Evolutionary conservation across 805 yeast genomes (phyloP), one percentile per base, ranked within the genome.

Genomic region (Kodamaea leandrae): DNA sequence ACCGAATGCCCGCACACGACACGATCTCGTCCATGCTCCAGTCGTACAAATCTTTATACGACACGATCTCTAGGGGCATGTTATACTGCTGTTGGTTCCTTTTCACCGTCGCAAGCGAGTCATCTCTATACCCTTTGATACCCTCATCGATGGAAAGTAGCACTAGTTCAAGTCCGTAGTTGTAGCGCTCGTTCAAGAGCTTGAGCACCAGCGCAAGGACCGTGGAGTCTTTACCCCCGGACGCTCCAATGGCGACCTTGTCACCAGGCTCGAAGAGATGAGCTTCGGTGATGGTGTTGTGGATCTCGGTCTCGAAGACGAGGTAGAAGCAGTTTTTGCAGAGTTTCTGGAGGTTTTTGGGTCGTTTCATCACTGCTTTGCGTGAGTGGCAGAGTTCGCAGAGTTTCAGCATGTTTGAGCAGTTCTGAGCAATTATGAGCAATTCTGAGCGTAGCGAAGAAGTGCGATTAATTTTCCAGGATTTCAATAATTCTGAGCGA

Each of bases 1-100:
- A 88, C 58, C 96, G 74, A 26, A 86, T 83, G 5, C 98, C 98
- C 1, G 96, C 93, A 58, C 93, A 86, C 1, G 90, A 81, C 1
- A 93, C 99, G 38, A 93, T 88, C 54, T 88, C 95, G 68, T 93
- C 99, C 99, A 93, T 93, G 9, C 96, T 87, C 99, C 99, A 93
- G 55, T 90, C 82, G 60, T 93, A 93, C 10, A 93, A 69, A 21
- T 90, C 96, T 48, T 80, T 80, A 54, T 93, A 93, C 10, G 96
- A 85, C 4, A 93, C 81, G 42, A 87, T 83, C 53, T 82, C 83
- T 39, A 87, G 64, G 1, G 88, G 89, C 72, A 87, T 73, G n/a
- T 74, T 71, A 57, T 87, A 87, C 61, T 93, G 99, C 19, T 69
- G 64, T 61, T 88, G 88, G 63, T 93, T 93, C 50, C 99, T 77